Percentiles rank a stretch among this genome's conserved stretches.
Conservation (phyloP, 139 green algal species). For the Haematococcus lacustris region DNA sequence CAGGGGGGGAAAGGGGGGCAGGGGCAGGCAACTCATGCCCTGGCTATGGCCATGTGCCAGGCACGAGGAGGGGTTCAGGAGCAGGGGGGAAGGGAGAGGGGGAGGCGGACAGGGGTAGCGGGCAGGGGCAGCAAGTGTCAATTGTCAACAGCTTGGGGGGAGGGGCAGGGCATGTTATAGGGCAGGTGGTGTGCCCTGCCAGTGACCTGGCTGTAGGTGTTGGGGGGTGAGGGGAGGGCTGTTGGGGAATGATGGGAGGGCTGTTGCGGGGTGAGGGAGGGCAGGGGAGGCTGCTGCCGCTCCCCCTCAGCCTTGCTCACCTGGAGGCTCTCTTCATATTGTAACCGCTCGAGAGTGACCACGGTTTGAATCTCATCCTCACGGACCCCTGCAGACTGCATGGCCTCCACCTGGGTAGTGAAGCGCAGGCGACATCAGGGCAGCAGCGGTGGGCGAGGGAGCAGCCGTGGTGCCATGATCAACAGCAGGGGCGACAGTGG, state of each 20-base stretch:
- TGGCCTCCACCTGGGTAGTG: neutral
- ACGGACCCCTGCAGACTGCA: constrained; percentile 47
- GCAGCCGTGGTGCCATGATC: too few species aligned
- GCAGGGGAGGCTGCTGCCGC: neutral
- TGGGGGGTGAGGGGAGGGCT: too few species aligned
- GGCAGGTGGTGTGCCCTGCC: too few species aligned
- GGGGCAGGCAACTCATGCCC: neutral
- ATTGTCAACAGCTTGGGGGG: neutral
- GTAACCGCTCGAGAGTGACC: constrained; percentile 52
- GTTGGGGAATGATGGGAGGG: neutral
- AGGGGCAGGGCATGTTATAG: too few species aligned
- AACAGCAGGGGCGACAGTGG: too few species aligned
- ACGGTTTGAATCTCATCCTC: constrained; percentile 61
- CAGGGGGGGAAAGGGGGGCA: neutral
- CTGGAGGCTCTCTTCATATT: constrained; percentile 45
- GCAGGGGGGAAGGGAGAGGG: neutral
- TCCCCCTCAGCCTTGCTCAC: neutral
- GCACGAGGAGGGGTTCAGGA: neutral
- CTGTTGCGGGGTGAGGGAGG: neutral
- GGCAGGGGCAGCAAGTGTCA: neutral
- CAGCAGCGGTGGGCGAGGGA: too few species aligned
- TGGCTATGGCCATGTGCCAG: too few species aligned
- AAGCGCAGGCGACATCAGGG: neutral
- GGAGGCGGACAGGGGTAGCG: too few species aligned
- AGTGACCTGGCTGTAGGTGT: neutral